Base-by-base conservation (phyloP, 129 eudicot species). In the Saussurea involucrata region DNA sequence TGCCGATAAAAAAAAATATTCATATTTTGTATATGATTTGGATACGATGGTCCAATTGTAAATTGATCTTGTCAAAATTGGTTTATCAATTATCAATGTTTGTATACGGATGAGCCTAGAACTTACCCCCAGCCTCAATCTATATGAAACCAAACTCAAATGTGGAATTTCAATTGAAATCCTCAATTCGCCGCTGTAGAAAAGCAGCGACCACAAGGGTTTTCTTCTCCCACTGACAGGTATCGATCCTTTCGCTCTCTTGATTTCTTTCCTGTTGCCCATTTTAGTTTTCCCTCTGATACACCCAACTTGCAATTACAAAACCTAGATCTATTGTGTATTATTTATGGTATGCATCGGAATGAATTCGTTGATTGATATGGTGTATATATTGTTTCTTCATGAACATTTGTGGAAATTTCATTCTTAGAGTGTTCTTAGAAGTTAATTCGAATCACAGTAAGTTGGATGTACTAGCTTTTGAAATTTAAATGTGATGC, bases 171-270 rank as follows among this genome's bases (percentile, higher is more conserved):
- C 63, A 37, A 68, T 22, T 34, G 17, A 42, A 29, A 76, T 64
- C 72, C 68, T 61, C 34, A 74, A 6, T 21, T 73, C 40, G 27
- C 42, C 40, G 25, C 25, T 29, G 20, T 67, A 40, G 32, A 74
- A 33, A 8, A n/a, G 3, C 32, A 73, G 3, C 13, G 17, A 15
- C 21, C 40, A 63, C 55, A 36, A 77, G 81, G 81, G 75, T 77
- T 77, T 77, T 68, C 68, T 68, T 77, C 53, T 66, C 63, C 20
- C 28, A 68, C 58, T 64, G 37, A 76, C 29, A 63, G 81, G 81
- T 77, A 68, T 77, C 29, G 72, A 25, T 65, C 80, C 18, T 76
- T 65, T 21, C 80, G 36, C 58, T 65, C 46, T 25, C 9, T 55
- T 31, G 44, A 42, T 76, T 68, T 20, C 55, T 3, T 22, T 18